These are phyloP conservation scores for Fraxinus latifolia DNA, from an alignment of 305 asterid species.

Conservation along the genomic window DNA sequence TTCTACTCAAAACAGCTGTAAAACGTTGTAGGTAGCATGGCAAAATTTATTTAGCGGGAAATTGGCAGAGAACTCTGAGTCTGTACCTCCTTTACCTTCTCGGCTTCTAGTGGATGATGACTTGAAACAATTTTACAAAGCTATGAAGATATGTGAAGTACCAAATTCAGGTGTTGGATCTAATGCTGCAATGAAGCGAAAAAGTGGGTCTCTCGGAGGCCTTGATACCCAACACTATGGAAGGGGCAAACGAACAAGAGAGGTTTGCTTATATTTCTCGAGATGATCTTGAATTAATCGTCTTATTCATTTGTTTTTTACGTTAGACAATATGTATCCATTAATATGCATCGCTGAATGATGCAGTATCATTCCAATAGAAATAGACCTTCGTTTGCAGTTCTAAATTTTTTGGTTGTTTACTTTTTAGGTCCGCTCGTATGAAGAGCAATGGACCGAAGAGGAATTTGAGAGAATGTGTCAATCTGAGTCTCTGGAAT, in stretches of 20 bases:
- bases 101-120: conserved; percentile 84
- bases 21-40: conserved; percentile 64
- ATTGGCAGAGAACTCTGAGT: conserved; percentile 45
- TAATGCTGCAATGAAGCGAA: conserved; percentile 67
- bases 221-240: conserved; percentile 95
- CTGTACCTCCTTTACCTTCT: conserved; percentile 71
- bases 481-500: conserved; percentile 77
- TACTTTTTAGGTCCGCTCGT: conserved; percentile 74
- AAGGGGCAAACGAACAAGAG: conserved; percentile 98
- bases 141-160: conserved; percentile 73
- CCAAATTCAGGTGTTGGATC: conserved; percentile 45
- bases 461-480: conserved; percentile 96
- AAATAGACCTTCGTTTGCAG: neutral
- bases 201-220: conserved; percentile 76
- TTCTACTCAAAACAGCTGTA: conserved; percentile 14
- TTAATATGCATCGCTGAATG: neutral
- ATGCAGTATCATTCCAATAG: neutral
- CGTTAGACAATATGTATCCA: neutral
- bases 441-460: conserved; percentile 98
- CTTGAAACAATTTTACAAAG: conserved; percentile 74
- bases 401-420: conserved; percentile 26
- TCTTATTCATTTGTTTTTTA: conserved; percentile 1
- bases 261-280: conserved; percentile 52
- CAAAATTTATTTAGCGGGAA: conserved; percentile 48
- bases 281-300: conserved; percentile 5